Conservation (phyloP, 768 basidiomycete genomes). For the Termitomyces sp. region DNA sequence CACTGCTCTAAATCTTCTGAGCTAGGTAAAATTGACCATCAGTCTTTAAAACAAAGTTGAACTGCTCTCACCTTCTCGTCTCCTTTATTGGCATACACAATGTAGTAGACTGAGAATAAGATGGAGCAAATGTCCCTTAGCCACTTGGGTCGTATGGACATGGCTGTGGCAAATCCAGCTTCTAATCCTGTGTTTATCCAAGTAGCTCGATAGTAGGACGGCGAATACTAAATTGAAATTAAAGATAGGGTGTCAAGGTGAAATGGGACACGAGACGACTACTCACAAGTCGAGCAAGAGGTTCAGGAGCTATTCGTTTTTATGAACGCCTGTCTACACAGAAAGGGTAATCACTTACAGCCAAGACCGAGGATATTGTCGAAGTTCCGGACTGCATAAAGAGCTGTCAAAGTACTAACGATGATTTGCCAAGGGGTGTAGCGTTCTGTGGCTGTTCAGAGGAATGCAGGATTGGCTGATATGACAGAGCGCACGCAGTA, state of each 20-base stretch:
- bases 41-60: not conserved
- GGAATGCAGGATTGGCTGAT: not conserved
- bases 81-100: constrained; percentile 78
- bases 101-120: constrained; percentile 85
- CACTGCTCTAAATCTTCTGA: constrained; percentile 86
- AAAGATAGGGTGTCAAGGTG: not conserved
- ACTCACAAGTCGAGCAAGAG: constrained; percentile 79
- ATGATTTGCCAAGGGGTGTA: constrained; percentile 98
- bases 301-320: constrained; percentile 72
- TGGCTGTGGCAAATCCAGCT: constrained; percentile 94
- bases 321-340: not conserved
- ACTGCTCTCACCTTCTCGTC: constrained; percentile 80
- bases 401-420: constrained; percentile 73
- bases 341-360: constrained; percentile 41
- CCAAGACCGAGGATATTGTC: constrained; percentile 82
- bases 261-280: not conserved
- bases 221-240: constrained; percentile 59
- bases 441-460: constrained; percentile 38
- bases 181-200: constrained; percentile 95
- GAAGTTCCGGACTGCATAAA: constrained; percentile 81
- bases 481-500: constrained; percentile 42
- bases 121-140: constrained; percentile 82
- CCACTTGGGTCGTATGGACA: constrained; percentile 90
- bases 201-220: constrained; percentile 92
- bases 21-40: constrained; percentile 35